Base-by-base conservation (phyloP, 495 filamentous ascomycete genomes). In the Aspergillus cavernicola region DNA sequence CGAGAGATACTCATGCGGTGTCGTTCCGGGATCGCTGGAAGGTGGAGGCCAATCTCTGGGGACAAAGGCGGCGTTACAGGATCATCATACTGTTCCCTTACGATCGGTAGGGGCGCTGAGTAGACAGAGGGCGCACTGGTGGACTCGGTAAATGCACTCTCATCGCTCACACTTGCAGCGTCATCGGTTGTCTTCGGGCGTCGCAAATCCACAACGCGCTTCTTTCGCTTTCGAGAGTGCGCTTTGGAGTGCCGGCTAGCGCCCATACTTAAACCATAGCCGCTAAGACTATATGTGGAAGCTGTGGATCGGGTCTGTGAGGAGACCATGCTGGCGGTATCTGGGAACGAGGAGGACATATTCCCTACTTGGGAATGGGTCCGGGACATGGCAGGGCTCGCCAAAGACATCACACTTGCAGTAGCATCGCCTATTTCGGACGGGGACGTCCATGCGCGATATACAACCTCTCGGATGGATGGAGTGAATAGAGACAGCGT, bases 401-500 rank as follows among this genome's bases (percentile, higher is more conserved):
- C 72, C n/a, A 76, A 72, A 5, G 81, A 75, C 24, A 76, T 74
- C 1, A 84, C 75, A 8, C 78, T 77, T 26, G 77, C 79, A 26
- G 79, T 66, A 7, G 76, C 66, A 28, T 92, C 88, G 44, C 72
- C 74, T 31, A 82, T 75, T 40, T 97, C 92, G 37, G 82, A 77
- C n/a, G 83, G 81, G 35, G 87, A 85, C 10, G 92, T 88, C 90
- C 91, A 96, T 23, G 92, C 93, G 39, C 93, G 80, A 65, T 92
- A 96, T 18, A 97, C 83, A 5, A 87, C 85, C 65, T 96, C 88
- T 40, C 81, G 72, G 38, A 97, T 88, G 11, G 80, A 80, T 0
- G 91, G 88, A 10, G 92, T 96, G 58, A 92, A 90, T 0, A 97
- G 70, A 13, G 90, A 93, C 23, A 97, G 71, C 0, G 93, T 97